Percentiles rank a stretch among this genome's conserved stretches.
Evolutionary conservation across 768 basidiomycete genomes (phyloP).

Genomic region (Trametes gibbosa): DNA sequence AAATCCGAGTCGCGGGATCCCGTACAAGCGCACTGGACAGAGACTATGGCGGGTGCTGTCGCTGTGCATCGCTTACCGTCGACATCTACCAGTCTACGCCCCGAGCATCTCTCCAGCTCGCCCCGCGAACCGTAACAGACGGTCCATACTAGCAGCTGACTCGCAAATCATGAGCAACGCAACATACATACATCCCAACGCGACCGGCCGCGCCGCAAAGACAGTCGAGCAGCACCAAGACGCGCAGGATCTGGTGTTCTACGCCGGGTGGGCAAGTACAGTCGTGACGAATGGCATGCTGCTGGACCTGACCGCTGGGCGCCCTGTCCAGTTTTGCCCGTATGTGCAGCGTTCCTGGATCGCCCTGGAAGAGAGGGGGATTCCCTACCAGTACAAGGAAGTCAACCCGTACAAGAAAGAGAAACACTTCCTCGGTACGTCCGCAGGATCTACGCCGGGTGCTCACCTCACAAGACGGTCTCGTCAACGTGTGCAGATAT

Average conservation of each 20-base stretch:
- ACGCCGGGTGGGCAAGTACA: constrained; percentile 53
- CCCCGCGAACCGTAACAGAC: no score
- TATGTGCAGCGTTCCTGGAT: constrained; percentile 59
- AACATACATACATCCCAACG: constrained; percentile 49
- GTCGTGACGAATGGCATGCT: not conserved
- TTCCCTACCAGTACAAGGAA: constrained; percentile 67
- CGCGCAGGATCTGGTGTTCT: constrained; percentile 56
- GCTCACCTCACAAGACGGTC: constrained; percentile 1
- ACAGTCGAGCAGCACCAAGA: constrained; percentile 52
- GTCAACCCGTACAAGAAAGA: constrained; percentile 73
- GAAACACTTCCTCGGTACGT: constrained; percentile 49
- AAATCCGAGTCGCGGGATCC: no score
- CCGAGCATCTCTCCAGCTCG: no score
- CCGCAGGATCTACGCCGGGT: no score
- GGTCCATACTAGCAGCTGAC: no score
- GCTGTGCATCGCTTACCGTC: no score
- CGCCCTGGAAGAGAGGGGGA: constrained; percentile 59
- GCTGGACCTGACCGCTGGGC: not conserved
- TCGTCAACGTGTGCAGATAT: constrained; percentile 35
- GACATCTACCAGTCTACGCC: no score
- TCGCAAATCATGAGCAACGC: constrained; percentile 32
- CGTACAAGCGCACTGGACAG: not conserved
- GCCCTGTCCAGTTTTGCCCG: constrained; percentile 3
- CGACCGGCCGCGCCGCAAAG: constrained; percentile 53
- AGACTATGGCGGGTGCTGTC: no score